Evolutionary conservation across 2,329 filamentous ascomycete genomes (phyloP).

Genomic region (Beauveria australis): DNA sequence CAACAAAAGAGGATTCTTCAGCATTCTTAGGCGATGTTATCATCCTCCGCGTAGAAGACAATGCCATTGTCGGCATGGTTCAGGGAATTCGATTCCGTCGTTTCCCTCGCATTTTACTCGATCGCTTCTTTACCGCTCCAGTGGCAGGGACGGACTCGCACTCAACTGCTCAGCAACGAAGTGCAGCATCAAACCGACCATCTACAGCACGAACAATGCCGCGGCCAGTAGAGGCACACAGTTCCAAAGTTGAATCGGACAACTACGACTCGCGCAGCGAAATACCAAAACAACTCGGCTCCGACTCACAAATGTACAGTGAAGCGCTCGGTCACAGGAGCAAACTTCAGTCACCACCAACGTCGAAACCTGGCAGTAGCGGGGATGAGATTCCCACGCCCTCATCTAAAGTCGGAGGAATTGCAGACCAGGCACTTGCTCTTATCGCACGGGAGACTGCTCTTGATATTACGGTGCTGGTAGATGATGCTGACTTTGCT

Average conservation of each 20-base stretch:
- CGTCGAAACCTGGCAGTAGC: neutral
- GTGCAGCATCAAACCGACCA: slow-evolving; percentile 17
- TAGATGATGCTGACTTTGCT: slow-evolving; percentile 45
- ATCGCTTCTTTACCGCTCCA: slow-evolving; percentile 51
- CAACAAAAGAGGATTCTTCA: slow-evolving; percentile 32
- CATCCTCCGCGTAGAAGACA: slow-evolving; percentile 38
- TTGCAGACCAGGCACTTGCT: slow-evolving; percentile 34
- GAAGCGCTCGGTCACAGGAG: neutral
- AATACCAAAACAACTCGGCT: neutral
- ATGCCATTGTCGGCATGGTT: slow-evolving; percentile 38
- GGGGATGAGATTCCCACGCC: neutral
- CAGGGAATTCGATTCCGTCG: slow-evolving; percentile 57
- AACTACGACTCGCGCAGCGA: neutral
- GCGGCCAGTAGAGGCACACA: neutral
- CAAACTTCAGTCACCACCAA: neutral
- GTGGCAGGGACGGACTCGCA: slow-evolving; percentile 23
- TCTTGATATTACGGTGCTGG: slow-evolving; percentile 43
- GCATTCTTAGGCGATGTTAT: slow-evolving; percentile 44
- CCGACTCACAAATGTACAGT: neutral
- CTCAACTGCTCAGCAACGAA: slow-evolving; percentile 14
- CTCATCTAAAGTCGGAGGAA: neutral
- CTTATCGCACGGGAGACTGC: slow-evolving; percentile 50
- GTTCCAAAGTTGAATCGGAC: neutral
- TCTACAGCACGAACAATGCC: neutral
- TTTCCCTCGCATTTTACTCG: slow-evolving; percentile 57